A percentile compares a stretch with the other conserved stretches of the same genome.
Conservation (phyloP, 148 eudicot species). For the Pouteria glomerata region DNA sequence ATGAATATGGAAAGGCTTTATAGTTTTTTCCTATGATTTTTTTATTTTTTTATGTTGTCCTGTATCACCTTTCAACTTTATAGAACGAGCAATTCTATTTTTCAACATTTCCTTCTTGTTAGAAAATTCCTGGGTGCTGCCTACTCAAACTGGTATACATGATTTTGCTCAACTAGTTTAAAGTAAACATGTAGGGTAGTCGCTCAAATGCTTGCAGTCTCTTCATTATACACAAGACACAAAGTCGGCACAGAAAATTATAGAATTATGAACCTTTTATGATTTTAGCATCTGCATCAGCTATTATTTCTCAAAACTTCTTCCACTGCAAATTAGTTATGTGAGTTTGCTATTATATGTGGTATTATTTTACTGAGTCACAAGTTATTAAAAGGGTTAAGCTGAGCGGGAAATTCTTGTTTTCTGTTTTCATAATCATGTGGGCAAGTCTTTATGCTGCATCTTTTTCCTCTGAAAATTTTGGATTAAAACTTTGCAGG, state of each 20-base stretch:
- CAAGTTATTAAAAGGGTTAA: neutral
- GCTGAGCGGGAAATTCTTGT: neutral
- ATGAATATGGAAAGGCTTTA: neutral
- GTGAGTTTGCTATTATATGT: neutral
- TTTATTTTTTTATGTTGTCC: neutral
- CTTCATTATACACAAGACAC: neutral
- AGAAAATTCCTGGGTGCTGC: neutral
- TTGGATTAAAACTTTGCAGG: neutral
- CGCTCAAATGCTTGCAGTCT: neutral
- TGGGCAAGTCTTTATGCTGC: constrained; percentile 5
- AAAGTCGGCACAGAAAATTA: neutral
- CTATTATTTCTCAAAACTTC: no score
- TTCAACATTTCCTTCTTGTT: neutral
- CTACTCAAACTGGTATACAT: no score
- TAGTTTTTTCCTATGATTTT: neutral
- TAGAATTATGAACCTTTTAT: neutral
- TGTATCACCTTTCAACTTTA: neutral
- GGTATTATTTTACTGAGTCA: neutral
- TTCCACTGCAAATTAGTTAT: no score
- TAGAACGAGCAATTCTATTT: neutral
- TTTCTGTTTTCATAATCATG: neutral
- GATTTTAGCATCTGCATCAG: constrained; percentile 10
- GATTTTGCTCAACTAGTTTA: neutral
- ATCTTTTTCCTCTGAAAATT: neutral
- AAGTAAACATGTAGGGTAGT: neutral